Evolutionary conservation across 2,329 filamentous ascomycete genomes (phyloP).

Genomic region (Alternaria burnsii): DNA sequence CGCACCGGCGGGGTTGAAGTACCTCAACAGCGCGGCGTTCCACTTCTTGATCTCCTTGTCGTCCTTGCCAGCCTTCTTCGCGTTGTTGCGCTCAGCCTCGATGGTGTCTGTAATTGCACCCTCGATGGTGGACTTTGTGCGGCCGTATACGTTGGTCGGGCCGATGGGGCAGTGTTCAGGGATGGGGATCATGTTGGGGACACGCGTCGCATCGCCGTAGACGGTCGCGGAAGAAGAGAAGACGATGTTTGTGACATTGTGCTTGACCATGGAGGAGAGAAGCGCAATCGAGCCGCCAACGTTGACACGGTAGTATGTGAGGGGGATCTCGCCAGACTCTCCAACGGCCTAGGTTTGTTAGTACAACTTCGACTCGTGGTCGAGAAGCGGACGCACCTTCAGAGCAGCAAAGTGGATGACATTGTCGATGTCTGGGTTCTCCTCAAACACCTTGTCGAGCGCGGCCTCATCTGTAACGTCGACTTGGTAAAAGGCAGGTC

Average conservation of each 20-base stretch:
- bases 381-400: slow-evolving; percentile 70
- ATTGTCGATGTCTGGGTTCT: slow-evolving; percentile 92
- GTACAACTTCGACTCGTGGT: background rate
- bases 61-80: slow-evolving; percentile 73
- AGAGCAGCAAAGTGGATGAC: slow-evolving; percentile 98
- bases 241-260: slow-evolving; percentile 96
- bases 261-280: slow-evolving; percentile 83
- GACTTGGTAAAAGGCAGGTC: slow-evolving; percentile 81
- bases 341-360: slow-evolving; percentile 78
- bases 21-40: slow-evolving; percentile 92
- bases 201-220: slow-evolving; percentile 95
- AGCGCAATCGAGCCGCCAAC: slow-evolving; percentile 91
- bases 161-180: slow-evolving; percentile 96
- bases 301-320: slow-evolving; percentile 98
- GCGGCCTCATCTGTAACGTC: slow-evolving; percentile 88
- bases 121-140: slow-evolving; percentile 94
- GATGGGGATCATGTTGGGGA: slow-evolving; percentile 98
- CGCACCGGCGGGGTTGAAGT: slow-evolving; percentile 96
- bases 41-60: slow-evolving; percentile 74
- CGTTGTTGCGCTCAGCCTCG: slow-evolving; percentile 83
- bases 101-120: slow-evolving; percentile 90
- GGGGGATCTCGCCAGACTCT: slow-evolving; percentile 89
- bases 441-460: slow-evolving; percentile 85
- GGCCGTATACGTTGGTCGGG: slow-evolving; percentile 96
- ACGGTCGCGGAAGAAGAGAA: slow-evolving; percentile 98